Percentiles rank a stretch among this genome's conserved stretches.
Evolutionary conservation across 129 eudicot genomes (phyloP).

Genomic region (Escallonia rubra): DNA sequence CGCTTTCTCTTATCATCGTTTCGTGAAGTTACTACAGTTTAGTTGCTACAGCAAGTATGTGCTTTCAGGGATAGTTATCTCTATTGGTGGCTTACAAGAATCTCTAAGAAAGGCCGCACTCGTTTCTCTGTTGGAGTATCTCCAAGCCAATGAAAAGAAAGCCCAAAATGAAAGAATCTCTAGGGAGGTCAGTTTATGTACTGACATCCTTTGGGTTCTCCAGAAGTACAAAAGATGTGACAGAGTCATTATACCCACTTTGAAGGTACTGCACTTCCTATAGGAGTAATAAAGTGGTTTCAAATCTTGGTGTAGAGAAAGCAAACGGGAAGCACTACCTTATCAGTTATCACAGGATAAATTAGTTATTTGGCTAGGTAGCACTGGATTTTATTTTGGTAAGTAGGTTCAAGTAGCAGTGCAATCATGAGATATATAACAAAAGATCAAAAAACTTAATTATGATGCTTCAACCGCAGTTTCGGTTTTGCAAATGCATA

Average conservation of each 20-base stretch:
- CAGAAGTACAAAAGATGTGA: slow-evolving; percentile 71
- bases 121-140: slow-evolving; percentile 69
- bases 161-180: slow-evolving; percentile 19
- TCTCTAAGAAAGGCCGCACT: slow-evolving; percentile 78
- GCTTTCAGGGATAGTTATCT: slow-evolving; percentile 78
- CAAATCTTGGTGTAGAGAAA: too few relatives aligned
- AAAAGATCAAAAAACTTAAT: too few relatives aligned
- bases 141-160: slow-evolving; percentile 38
- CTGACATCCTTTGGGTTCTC: slow-evolving; percentile 83
- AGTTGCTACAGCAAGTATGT: slow-evolving; percentile 72
- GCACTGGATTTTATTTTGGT: background rate
- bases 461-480: too few relatives aligned
- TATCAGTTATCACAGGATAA: too few relatives aligned
- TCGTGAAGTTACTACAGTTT: slow-evolving; percentile 51
- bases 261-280: slow-evolving; percentile 53
- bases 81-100: slow-evolving; percentile 93
- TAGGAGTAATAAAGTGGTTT: too few relatives aligned
- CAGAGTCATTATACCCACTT: slow-evolving; percentile 77
- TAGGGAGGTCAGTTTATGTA: slow-evolving; percentile 43
- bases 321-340: too few relatives aligned
- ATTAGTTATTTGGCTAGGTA: background rate
- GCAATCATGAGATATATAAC: too few relatives aligned
- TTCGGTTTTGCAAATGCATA: too few relatives aligned
- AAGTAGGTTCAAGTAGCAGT: background rate
- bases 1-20: slow-evolving; percentile 72